Evolutionary conservation across 768 basidiomycete genomes (phyloP), one percentile per base, ranked within the genome.

Genomic region (Leccinum pellstonianum): DNA sequence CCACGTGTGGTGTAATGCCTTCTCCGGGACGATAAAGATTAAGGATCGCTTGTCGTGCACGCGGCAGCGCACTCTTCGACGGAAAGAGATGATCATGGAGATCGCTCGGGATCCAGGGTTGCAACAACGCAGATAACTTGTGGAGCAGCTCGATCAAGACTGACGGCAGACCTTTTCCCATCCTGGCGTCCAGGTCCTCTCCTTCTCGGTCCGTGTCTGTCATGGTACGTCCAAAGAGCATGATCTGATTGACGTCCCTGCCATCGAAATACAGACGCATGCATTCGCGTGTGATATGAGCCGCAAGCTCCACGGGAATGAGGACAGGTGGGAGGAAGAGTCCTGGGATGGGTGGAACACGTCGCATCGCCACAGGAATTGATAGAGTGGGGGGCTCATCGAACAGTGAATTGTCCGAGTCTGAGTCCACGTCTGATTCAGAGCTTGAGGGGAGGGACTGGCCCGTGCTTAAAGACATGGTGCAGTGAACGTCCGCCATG

Each of bases 1-100:
- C 95, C 47, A 98, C 82, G 65, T 98, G 95, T 0, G 92, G 83
- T 0, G 86, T 78, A 64, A 98, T 98, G 11, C 95, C 95, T 70
- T 94, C 86, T 7, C 95, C 95, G 0, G 94, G 92, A 21, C 77
- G 76, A 71, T 98, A 98, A 2, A 95, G 77, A 70, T 98, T 98
- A 55, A 98, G 65, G 57, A 98, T 98, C 1, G 86, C 91, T 69
- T 98, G 95, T 27, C 93, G 81, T 0, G 91, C 87, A 25, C 73
- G 61, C 55, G 74, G 71, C 31, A 80, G 75, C 48, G 68, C 64
- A 5, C 61, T 60, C 17, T 64, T 64, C 1, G 70, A 62, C 1
- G 88, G 86, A 66, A 93, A 93, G 23, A 93, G 78, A 19, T 91
- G 77, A 7, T 72, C 66, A 62, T 87, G 80, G 0, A 78, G 81